phyloP scores from a whole-genome alignment of 75 land plant species.

The Pseudotsuga menziesii region DNA sequence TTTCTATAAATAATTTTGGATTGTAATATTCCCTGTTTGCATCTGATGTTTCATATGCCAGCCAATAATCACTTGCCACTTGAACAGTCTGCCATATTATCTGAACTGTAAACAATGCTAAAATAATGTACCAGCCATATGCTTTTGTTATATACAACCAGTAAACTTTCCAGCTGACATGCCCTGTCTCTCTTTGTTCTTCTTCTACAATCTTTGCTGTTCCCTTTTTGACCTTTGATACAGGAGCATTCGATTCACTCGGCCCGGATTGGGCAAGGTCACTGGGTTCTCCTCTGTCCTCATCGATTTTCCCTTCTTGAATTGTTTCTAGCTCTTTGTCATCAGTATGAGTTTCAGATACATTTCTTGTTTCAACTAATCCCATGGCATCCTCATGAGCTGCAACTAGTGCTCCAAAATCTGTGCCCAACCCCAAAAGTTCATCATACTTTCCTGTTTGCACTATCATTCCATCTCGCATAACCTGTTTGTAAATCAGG shows the following conservation, averaged over 20 bases:
- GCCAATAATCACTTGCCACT: slow-evolving; percentile 87
- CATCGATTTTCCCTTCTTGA: too few relatives aligned
- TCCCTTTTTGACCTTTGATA: slow-evolving; percentile 13
- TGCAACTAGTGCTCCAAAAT: slow-evolving; percentile 74
- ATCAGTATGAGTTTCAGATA: background rate
- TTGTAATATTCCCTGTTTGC: slow-evolving; percentile 33
- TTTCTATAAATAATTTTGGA: slow-evolving; percentile 50
- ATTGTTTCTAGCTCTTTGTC: background rate
- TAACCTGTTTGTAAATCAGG: slow-evolving; percentile 50
- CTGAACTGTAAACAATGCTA: slow-evolving; percentile 41
- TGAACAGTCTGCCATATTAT: slow-evolving; percentile 59
- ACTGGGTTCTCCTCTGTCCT: too few relatives aligned
- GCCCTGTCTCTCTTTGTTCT: slow-evolving; percentile 85
- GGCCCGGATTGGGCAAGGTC: too few relatives aligned
- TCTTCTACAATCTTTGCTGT: slow-evolving; percentile 78
- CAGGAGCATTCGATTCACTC: too few relatives aligned
- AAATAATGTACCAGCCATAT: slow-evolving; percentile 72
- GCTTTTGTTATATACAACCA: slow-evolving; percentile 83
- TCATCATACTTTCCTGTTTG: slow-evolving; percentile 83
- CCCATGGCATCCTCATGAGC: slow-evolving; percentile 91
- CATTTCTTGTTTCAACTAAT: slow-evolving; percentile 44
- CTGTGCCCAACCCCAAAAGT: slow-evolving; percentile 58
- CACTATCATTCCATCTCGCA: slow-evolving; percentile 85
- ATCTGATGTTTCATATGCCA: slow-evolving; percentile 83
- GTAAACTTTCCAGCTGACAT: slow-evolving; percentile 62